Evolutionary conservation across 2,329 filamentous ascomycete species (phyloP).

Genomic region (Colletotrichum sp.): DNA sequence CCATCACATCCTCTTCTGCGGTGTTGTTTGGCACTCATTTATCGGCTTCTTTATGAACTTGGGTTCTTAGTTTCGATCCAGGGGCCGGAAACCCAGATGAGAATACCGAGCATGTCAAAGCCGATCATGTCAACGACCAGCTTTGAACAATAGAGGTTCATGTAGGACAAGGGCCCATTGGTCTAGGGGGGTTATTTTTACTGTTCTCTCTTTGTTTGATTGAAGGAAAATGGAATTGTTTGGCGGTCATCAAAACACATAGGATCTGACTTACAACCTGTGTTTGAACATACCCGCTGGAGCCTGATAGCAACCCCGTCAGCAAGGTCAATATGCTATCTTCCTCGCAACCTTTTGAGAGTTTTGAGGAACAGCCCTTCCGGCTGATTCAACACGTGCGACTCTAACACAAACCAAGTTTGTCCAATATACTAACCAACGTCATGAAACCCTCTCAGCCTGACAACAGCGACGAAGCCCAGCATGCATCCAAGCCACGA

Average conservation of each 20-base stretch:
- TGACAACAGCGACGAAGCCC: not conserved
- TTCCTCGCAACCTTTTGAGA: not conserved
- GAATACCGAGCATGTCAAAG: not conserved
- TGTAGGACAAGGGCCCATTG: not conserved
- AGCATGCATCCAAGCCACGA: not conserved
- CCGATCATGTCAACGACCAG: not conserved
- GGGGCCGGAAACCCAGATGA: not conserved
- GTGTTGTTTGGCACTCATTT: not conserved
- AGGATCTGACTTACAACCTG: not conserved
- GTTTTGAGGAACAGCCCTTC: not conserved
- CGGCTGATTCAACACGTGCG: not conserved
- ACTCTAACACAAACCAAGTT: not conserved
- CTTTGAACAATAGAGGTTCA: not conserved
- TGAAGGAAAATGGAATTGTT: rapidly evolving
- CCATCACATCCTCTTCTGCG: not conserved
- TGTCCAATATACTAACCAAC: not conserved
- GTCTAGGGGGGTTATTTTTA: not conserved
- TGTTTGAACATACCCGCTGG: not conserved
- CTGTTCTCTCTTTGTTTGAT: not conserved
- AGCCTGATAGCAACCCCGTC: not conserved
- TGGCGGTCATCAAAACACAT: not conserved
- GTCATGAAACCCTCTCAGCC: not conserved
- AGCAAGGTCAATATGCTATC: not conserved
- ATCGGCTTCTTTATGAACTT: not conserved
- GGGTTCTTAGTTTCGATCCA: not conserved